Base-by-base conservation (phyloP, 1,139 yeast genomes). In the Entelexis sorbosivorans region DNA sequence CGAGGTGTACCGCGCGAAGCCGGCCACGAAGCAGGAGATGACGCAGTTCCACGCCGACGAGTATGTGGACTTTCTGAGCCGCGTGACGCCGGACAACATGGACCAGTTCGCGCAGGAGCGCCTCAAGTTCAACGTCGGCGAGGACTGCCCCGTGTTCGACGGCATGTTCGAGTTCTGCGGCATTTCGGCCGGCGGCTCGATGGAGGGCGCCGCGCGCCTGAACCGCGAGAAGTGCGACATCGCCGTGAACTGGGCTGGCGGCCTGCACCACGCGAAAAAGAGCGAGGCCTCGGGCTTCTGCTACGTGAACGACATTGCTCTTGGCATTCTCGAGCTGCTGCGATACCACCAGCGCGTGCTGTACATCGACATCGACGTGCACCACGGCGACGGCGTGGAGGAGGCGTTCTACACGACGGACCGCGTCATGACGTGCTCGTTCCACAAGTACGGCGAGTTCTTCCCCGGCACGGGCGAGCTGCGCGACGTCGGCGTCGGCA, bases 311-410 rank as follows among this genome's bases (percentile, higher is more conserved):
- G 95, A 86, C 66, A 86, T 86, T 61, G 97, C 88, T 1, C 72
- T 91, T 61, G 95, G 96, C 19, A 89, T 91, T 55, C 79, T 91
- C 60, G 95, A 91, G 66, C 74, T 91, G 57, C 73, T 91, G 60
- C 73, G 96, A 53, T 88, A 87, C 64, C 96, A 91, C 68, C 95
- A 96, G 45, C 75, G 97, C 60, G 97, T 91, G n/a, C 73, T 91
- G 60, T 91, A 91, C 66, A 83, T 91, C 58, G 98, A 91, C 66
- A 91, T 88, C 57, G 98, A 91, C 67, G 87, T 91, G 22, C 98
- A 91, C 66, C 98, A 91, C 64, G 98, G 98, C 53, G 98, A 91
- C 68, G 98, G 97, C 58, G 98, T 91, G 31, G 96, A 91, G 68
- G 97, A 91, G 67, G 97, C 97, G 0, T 91, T 91, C 64, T 91